Evolutionary conservation across 108 stramenopile species (phyloP).

Genomic region (Hondaea fermentalgiana): DNA sequence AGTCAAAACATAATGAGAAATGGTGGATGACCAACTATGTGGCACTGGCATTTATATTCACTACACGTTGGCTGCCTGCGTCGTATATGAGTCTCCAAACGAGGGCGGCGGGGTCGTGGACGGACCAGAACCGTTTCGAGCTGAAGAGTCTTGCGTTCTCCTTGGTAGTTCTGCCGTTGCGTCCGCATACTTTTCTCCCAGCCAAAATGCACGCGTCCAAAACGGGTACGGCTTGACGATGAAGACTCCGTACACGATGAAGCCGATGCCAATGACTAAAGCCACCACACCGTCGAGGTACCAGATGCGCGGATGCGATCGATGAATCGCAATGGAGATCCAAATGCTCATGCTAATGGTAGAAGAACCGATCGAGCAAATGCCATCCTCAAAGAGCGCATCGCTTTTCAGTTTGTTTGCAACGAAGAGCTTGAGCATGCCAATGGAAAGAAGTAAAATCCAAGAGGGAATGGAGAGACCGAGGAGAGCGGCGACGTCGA

Average conservation of each 20-base stretch:
- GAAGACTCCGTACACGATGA: not conserved
- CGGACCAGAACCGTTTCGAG: too few relatives aligned
- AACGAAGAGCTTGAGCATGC: not conserved
- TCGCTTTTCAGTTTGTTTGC: not conserved
- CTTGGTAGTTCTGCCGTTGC: too few relatives aligned
- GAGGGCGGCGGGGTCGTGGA: too few relatives aligned
- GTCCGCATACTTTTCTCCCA: not conserved
- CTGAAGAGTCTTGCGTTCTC: too few relatives aligned
- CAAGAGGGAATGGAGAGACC: not conserved
- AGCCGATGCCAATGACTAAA: not conserved
- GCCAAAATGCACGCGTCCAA: not conserved
- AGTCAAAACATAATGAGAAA: too few relatives aligned
- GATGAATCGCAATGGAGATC: not conserved
- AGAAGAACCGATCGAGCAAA: not conserved
- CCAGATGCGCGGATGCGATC: not conserved
- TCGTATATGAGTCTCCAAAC: too few relatives aligned
- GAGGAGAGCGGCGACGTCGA: not conserved
- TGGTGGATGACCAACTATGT: too few relatives aligned
- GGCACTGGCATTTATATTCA: too few relatives aligned
- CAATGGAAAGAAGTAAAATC: not conserved
- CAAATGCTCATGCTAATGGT: not conserved
- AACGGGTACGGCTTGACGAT: not conserved
- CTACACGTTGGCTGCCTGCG: too few relatives aligned
- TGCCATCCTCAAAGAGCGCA: not conserved
- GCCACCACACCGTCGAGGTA: not conserved